Evolutionary conservation across 495 filamentous ascomycete species (phyloP).

Genomic region (Penicillium cinerascens): DNA sequence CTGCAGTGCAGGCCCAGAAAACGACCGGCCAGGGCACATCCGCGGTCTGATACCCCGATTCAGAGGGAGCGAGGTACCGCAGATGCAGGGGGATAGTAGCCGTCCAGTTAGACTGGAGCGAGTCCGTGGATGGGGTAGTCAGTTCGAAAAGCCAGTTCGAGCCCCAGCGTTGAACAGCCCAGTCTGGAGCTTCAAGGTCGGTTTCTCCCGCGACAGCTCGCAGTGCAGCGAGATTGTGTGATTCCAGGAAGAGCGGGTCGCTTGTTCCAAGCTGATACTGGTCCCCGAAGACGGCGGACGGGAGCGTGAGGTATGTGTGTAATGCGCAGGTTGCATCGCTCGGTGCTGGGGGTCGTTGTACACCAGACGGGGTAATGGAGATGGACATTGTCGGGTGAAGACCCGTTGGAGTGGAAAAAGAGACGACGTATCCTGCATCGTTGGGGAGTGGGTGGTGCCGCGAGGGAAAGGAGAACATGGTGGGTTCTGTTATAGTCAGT

Average conservation of each 20-base stretch:
- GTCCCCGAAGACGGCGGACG: conserved; percentile 79
- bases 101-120: conserved; percentile 51
- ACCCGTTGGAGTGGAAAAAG: conserved; percentile 69
- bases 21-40: conserved; percentile 70
- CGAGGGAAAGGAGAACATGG: conserved; percentile 85
- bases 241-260: conserved; percentile 67
- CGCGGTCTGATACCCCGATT: conserved; percentile 44
- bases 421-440: conserved; percentile 39
- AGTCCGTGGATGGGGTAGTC: conserved; percentile 38
- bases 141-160: conserved; percentile 76
- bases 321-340: conserved; percentile 58
- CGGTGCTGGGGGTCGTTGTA: conserved; percentile 32
- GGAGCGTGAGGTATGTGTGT: conserved; percentile 83
- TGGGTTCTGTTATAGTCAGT: conserved; percentile 50
- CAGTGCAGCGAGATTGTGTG: conserved; percentile 69
- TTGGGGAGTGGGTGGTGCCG: conserved; percentile 65
- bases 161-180: conserved; percentile 75
- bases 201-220: conserved; percentile 71
- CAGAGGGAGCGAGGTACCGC: conserved; percentile 67
- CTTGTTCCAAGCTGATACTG: conserved; percentile 70
- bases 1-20: conserved; percentile 87
- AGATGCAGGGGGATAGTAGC: conserved; percentile 82
- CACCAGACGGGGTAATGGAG: conserved; percentile 33
- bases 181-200: conserved; percentile 91
- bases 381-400: conserved; percentile 81